Conservation (phyloP, 2,329 filamentous ascomycete genomes). For the Parastagonospora nodorum region DNA sequence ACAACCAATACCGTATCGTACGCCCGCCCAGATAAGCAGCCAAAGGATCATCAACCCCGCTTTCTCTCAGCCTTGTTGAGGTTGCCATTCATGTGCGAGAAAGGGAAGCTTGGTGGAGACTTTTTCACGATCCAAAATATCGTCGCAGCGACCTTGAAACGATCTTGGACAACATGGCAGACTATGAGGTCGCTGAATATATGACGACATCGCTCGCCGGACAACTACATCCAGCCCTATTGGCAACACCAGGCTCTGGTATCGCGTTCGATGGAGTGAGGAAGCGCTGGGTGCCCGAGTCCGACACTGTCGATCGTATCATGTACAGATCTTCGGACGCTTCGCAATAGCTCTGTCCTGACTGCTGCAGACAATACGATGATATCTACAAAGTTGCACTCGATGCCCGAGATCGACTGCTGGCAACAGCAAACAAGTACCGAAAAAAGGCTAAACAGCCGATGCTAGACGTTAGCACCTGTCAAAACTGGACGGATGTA, state of each 20-base stretch:
- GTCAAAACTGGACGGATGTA: neutral
- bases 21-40: too few species aligned
- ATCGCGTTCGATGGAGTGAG: neutral
- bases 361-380: neutral
- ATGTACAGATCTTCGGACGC: neutral
- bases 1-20: neutral
- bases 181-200: neutral
- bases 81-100: neutral
- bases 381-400: neutral
- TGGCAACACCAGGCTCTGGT: neutral
- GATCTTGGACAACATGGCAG: neutral
- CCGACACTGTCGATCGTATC: neutral
- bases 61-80: neutral
- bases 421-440: neutral
- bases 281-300: neutral
- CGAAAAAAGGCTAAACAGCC: neutral
- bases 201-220: neutral
- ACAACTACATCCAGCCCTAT: neutral
- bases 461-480: neutral
- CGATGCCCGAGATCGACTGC: neutral
- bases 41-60: too few species aligned
- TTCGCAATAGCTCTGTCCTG: neutral
- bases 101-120: too few species aligned
- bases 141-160: too few species aligned
- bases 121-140: too few species aligned